Evolutionary conservation across 2,329 filamentous ascomycete genomes (phyloP).

Genomic region (Didymella keratinophila): DNA sequence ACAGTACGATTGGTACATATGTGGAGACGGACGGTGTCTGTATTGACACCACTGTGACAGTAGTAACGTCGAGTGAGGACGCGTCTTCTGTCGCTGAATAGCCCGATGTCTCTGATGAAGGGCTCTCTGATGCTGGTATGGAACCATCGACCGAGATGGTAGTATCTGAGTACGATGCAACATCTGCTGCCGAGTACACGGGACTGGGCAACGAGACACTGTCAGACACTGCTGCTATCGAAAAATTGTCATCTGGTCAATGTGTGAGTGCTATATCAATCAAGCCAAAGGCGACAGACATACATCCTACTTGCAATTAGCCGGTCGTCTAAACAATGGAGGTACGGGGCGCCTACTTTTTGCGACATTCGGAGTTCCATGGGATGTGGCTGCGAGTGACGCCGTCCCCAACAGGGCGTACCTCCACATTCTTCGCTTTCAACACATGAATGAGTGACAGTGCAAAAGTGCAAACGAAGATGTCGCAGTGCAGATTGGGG

Average conservation of each 20-base stretch:
- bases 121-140: background rate
- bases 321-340: background rate
- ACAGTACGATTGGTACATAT: background rate
- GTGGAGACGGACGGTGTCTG: slow-evolving; percentile 1
- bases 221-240: slow-evolving; percentile 7
- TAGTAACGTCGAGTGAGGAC: background rate
- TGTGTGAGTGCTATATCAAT: slow-evolving; percentile 6
- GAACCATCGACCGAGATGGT: background rate
- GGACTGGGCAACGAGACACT: slow-evolving; percentile 3
- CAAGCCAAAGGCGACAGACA: slow-evolving; percentile 7
- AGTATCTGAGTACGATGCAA: background rate
- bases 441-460: slow-evolving; percentile 21
- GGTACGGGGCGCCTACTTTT: slow-evolving; percentile 29
- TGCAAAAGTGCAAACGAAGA: slow-evolving; percentile 27
- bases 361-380: slow-evolving; percentile 16
- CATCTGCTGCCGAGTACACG: slow-evolving; percentile 1
- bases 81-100: background rate
- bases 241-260: slow-evolving; percentile 17
- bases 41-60: slow-evolving; percentile 1
- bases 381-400: slow-evolving; percentile 26
- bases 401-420: slow-evolving; percentile 26
- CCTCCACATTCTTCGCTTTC: slow-evolving; percentile 34
- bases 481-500: slow-evolving; percentile 13
- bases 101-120: background rate
- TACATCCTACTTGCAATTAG: slow-evolving; percentile 29